Evolutionary conservation across 495 filamentous ascomycete species (phyloP), one percentile per base, ranked within the genome.

Genomic region (Bacidia rubella): DNA sequence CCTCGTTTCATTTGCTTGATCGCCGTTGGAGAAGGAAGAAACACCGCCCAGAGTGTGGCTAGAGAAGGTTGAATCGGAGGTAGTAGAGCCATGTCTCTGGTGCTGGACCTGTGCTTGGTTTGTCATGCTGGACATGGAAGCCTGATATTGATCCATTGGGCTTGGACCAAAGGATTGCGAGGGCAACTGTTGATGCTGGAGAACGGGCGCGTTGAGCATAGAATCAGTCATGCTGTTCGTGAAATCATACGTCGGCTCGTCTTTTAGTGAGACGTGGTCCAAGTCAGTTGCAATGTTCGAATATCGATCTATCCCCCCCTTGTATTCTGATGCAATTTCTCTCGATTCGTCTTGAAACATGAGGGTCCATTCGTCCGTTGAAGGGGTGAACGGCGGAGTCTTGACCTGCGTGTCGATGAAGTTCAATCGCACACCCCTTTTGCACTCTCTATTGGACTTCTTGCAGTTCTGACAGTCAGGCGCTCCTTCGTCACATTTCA

Each of bases 261-360:
- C 53, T n/a, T 71, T 66, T 42, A 60, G 57, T 39, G 64, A 24
- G 2, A 63, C 65, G 22, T 63, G 60, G 26, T 71, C 66, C 47
- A 49, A 52, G 46, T 64, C 63, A 24, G 58, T 66, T 23, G 66
- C 65, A 41, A 79, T 62, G 11, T 73, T 73, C 35, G 80, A 73
- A 68, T 98, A 98, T 59, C 77, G 77, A 54, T 77, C 76, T 42
- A 83, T 65, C 0, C 92, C 92, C 4, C 88, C 90, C 46, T 82
- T 76, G 65, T 98, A 98, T 65, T 94, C 87, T 0, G 86, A 89
- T 7, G 92, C 92, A 61, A 97, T 95, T 43, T 84, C 74, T 27
- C 90, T 77, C 23, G 89, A 95, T 57, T 97, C 89, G 62, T 97
- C 92, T 55, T 83, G 75, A 57, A 98, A 95, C 57, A 56, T 74